Evolutionary conservation across 176 grass and related monocot species (phyloP), one percentile per base, ranked within the genome.

Genomic region (Urochloa ruziziensis): DNA sequence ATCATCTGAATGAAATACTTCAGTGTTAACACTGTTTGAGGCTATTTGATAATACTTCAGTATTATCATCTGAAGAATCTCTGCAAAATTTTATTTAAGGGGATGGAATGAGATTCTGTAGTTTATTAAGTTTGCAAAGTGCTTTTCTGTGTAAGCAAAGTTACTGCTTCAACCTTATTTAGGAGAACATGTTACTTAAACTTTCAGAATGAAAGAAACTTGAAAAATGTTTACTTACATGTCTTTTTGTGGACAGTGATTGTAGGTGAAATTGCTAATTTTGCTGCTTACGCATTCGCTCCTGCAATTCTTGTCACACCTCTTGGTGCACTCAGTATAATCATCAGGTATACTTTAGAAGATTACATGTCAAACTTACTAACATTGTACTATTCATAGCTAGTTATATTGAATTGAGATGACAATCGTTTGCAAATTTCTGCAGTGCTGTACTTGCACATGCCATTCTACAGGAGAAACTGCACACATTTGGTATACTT

Each of bases 241-340:
- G 47, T 72, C 73, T 76, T 39, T 39, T 64, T 78, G 0, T 87
- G 74, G 64, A 57, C 88, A 98, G 95, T 98, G 95, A 95, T 98
- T 86, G 86, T 94, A 66, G 92, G 95, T 23, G 92, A 98, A 90
- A 89, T 98, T 67, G 92, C 95, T 70, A 98, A 98, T 86, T 98
- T 98, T 91, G 89, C 92, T 79, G 95, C 92, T 62, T 98, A 98
- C 88, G 95, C 95, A 73, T 98, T 98, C 67, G 95, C 95, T 79
- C 95, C 95, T 28, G 95, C 95, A 77, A 95, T 98, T 91, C 86
- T 98, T 33, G 92, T 98, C 62, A 98, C 95, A 67, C 92, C 95
- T 81, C 90, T 98, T 85, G 95, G 95, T 61, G 95, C 95, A 73
- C 92, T 98, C 62, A 98, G 95, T 90, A 95, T 95, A 87, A 95